Evolutionary conservation across 2,329 filamentous ascomycete genomes (phyloP), one percentile per base, ranked within the genome.

Genomic region (Talaromyces sp.): DNA sequence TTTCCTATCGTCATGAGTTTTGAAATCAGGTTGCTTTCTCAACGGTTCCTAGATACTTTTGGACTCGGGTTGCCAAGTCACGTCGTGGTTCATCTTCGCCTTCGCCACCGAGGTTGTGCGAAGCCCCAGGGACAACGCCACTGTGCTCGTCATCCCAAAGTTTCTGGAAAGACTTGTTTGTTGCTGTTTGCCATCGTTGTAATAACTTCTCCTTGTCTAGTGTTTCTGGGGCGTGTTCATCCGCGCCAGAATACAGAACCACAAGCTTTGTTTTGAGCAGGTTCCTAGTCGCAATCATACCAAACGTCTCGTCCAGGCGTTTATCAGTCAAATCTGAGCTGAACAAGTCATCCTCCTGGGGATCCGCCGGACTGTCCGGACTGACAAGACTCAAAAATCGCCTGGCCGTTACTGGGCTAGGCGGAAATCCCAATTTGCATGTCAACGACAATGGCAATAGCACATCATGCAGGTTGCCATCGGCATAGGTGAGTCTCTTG

Each of bases 321-420:
- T 84, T 79, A 49, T 85, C 82, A 0, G 78, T 73, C n/a, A 95
- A 77, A 70, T 95, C 90, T 2, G 86, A 87, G n/a, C 89, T 93
- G 77, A 96, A 96, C 70, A 90, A 91, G 72, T 96, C 93, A 72
- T 97, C 93, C 62, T 90, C 88, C 10, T 88, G 89, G 5, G 86
- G 80, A 57, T 79, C 74, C 54, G 80, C 77, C 0, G 84, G 84
- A 25, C 80, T 83, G 53, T 75, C 75, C 0, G 79, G 79, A 44
- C 77, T 80, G 0, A 82, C 77, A 7, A 90, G 75, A 54, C 84
- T 85, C 39, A 87, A 70, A 72, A 85, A 88, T 49, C 87, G 72
- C 53, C 77, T 77, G 8, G 86, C 84, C n/a, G 77, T 82, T 4
- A 88, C 74, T 0, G 83, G 82, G 0, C 76, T 76, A 54, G 65